phyloP scores from a whole-genome alignment of 2,329 filamentous ascomycete genomes.

The Diaporthe nobilis region DNA sequence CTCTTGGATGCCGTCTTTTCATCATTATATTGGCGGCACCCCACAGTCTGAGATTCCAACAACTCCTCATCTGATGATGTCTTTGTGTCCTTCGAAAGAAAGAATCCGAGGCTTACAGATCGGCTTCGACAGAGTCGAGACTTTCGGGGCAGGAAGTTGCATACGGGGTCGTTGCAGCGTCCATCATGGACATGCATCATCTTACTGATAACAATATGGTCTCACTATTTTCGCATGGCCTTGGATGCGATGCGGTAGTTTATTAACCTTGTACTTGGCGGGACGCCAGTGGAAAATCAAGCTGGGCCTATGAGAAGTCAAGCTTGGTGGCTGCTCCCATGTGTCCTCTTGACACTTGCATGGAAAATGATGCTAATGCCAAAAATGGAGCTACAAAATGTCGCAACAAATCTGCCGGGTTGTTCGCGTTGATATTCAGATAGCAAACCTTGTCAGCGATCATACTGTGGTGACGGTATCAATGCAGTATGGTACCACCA shows the following conservation, averaged over 20 bases:
- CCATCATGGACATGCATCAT: not conserved
- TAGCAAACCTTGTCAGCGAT: not conserved
- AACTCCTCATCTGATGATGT: not conserved
- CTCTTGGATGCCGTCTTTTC: not conserved
- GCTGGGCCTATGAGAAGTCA: not conserved
- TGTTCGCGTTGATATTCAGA: not conserved
- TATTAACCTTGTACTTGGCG: not conserved
- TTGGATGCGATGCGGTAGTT: too few relatives aligned
- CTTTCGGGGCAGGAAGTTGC: not conserved
- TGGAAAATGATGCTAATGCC: not conserved
- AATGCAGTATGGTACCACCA: not conserved
- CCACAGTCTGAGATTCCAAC: not conserved
- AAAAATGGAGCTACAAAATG: too few relatives aligned
- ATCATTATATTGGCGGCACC: not conserved
- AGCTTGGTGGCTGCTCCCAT: not conserved
- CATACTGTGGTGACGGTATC: slow-evolving; percentile 1
- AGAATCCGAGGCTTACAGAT: not conserved
- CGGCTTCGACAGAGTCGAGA: not conserved
- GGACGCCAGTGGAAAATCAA: too few relatives aligned
- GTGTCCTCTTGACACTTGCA: too few relatives aligned
- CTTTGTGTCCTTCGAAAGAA: not conserved
- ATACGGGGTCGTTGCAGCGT: not conserved
- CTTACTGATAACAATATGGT: not conserved
- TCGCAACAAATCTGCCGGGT: too few relatives aligned
- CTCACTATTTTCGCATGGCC: not conserved